Evolutionary conservation across 1,284 basidiomycete species (phyloP), one percentile per base, ranked within the genome.

Genomic region (Thecaphora thlaspeos): DNA sequence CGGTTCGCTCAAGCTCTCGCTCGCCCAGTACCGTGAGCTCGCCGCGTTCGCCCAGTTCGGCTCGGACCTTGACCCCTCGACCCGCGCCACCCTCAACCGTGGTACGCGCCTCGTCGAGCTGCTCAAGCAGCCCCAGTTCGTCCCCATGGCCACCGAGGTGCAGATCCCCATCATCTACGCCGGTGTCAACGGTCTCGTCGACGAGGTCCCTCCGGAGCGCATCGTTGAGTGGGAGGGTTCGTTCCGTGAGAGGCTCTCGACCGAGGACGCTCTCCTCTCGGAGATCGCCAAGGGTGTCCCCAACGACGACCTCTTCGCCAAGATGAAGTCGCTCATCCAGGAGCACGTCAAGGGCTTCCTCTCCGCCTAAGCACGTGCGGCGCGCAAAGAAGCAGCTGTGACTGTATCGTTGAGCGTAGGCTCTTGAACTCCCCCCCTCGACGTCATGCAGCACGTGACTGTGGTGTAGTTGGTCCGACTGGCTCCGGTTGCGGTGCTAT

Each of bases 1-100:
- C 74, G 94, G 94, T 86, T 97, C 93, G 68, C 87, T 97, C 78
- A 98, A 98, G 85, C 87, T 98, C 49, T 97, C 97, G 87, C 90
- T 98, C 70, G 94, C 94, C 48, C 94, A 98, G 82, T 98, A 97
- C 85, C 93, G 94, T 89, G 94, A 98, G 85, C 92, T 98, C 71
- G 94, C 94, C 72, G 94, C 94, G 68, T 94, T 95, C 80, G 94
- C 94, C 61, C 94, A 97, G 81, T 98, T 98, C 85, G 94, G 94
- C 86, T 98, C 94, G 74, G 94, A 97, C 83, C 89, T 98, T 78
- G 94, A 97, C 84, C 92, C 94, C 60, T 95, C 94, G 37, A 97
- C 94, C 73, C 90, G 66, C 44, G 62, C 62, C 52, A 70, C 96
- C 73, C 87, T 98, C 68, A 89, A 87, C 78, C 90, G 94, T 87